Percentiles rank a stretch among this genome's conserved stretches.
These are phyloP conservation scores for Spergularia bocconei DNA, from an alignment of 148 eudicot genomes.

Conservation along the genomic window DNA sequence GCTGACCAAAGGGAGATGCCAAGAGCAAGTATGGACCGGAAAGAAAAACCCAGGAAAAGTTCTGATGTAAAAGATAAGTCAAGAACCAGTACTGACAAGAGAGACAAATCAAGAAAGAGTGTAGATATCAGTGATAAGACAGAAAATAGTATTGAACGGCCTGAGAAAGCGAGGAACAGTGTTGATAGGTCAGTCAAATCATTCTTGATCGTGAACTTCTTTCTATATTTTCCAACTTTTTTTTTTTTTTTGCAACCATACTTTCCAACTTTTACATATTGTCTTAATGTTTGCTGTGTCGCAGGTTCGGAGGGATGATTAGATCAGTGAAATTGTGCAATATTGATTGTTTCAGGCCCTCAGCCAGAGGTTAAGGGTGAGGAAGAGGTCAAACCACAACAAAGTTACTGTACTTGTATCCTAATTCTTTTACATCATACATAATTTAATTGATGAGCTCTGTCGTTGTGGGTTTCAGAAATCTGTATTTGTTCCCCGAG, in stretches of 20 bases:
- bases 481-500: constrained; percentile 7
- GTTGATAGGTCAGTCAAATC: constrained; percentile 66
- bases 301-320: constrained; percentile 85
- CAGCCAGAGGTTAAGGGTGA: constrained; percentile 36
- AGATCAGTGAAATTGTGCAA: constrained; percentile 75
- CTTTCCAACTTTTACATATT: neutral
- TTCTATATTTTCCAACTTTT: neutral
- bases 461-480: constrained; percentile 30
- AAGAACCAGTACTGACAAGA: constrained; percentile 64
- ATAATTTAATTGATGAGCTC: constrained; percentile 25
- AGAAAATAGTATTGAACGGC: constrained; percentile 48
- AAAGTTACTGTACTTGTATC: constrained; percentile 18
- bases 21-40: constrained; percentile 46
- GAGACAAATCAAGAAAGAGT: constrained; percentile 60
- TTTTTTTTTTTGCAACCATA: too few species aligned
- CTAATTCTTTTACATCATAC: constrained; percentile 5
- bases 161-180: constrained; percentile 79
- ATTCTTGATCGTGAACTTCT: neutral
- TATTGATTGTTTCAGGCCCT: constrained; percentile 80
- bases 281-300: constrained; percentile 24
- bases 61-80: constrained; percentile 63
- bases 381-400: constrained; percentile 16
- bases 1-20: constrained; percentile 63
- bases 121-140: constrained; percentile 46
- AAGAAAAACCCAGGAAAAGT: constrained; percentile 64